phyloP scores from a whole-genome alignment of 768 basidiomycete species.

The Leccinum boreale region DNA sequence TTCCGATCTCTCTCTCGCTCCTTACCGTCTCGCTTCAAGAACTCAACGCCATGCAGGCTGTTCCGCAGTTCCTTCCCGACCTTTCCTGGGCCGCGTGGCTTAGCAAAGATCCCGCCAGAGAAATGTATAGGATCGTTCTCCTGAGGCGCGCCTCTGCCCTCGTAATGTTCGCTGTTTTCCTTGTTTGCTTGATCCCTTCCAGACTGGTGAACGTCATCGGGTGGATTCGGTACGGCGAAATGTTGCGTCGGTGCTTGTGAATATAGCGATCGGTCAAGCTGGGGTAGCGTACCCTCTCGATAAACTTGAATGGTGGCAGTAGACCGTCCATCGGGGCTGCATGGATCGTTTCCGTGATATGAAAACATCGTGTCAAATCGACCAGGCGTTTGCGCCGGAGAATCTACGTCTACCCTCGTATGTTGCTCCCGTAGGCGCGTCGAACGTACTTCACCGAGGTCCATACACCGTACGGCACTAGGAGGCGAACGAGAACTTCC shows the following conservation, averaged over 20 bases:
- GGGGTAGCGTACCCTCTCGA: slow-evolving; percentile 16
- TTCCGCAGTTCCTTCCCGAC: slow-evolving; percentile 54
- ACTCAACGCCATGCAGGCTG: slow-evolving; percentile 35
- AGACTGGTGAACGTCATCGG: slow-evolving; percentile 13
- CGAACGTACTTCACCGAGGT: slow-evolving; percentile 24
- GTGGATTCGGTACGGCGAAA: slow-evolving; percentile 4
- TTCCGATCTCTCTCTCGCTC: slow-evolving; percentile 52
- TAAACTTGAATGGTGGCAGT: slow-evolving; percentile 20
- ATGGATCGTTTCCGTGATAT: slow-evolving; percentile 18
- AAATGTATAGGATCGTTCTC: slow-evolving; percentile 19
- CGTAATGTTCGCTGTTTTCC: slow-evolving; percentile 34
- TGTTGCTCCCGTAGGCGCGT: slow-evolving; percentile 40
- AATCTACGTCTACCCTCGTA: slow-evolving; percentile 36
- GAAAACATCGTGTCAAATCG: slow-evolving; percentile 42
- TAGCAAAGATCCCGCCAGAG: slow-evolving; percentile 32
- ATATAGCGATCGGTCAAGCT: slow-evolving; percentile 18
- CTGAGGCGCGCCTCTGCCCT: slow-evolving; percentile 10
- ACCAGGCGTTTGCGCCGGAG: slow-evolving; percentile 41
- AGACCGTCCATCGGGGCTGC: slow-evolving; percentile 6
- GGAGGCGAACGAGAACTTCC: slow-evolving; percentile 14
- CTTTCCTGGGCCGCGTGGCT: slow-evolving; percentile 26
- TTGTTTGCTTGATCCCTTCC: slow-evolving; percentile 31
- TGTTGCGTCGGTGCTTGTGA: slow-evolving; percentile 12
- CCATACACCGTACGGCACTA: slow-evolving; percentile 2
- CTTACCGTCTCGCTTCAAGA: slow-evolving; percentile 33